A percentile compares a stretch with the other conserved stretches of the same genome.
Evolutionary conservation across 345 rosid genomes (phyloP).

Genomic region (Boechera divaricarpa): DNA sequence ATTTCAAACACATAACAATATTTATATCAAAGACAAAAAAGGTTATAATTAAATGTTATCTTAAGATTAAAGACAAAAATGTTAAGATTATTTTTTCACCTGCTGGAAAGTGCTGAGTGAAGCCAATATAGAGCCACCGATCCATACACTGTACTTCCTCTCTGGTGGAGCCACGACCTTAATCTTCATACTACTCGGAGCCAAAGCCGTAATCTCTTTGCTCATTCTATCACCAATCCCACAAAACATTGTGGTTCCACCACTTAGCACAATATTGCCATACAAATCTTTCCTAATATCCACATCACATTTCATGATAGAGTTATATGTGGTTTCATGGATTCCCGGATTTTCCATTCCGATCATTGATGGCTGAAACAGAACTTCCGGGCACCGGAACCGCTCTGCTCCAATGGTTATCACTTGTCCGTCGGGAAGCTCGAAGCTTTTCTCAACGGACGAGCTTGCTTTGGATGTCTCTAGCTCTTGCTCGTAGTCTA

Average conservation of each 20-base stretch:
- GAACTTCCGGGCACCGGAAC: slow-evolving; percentile 73
- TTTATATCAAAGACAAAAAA: neutral
- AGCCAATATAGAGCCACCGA: slow-evolving; percentile 76
- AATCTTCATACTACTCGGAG: slow-evolving; percentile 76
- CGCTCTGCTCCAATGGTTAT: slow-evolving; percentile 73
- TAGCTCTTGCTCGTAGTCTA: slow-evolving; percentile 70
- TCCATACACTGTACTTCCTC: slow-evolving; percentile 80
- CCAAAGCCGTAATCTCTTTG: slow-evolving; percentile 72
- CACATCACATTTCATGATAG: slow-evolving; percentile 75
- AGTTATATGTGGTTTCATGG: slow-evolving; percentile 74
- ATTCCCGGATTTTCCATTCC: slow-evolving; percentile 78
- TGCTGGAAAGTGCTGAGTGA: slow-evolving; percentile 80
- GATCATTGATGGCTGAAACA: slow-evolving; percentile 70
- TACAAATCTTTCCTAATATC: slow-evolving; percentile 77
- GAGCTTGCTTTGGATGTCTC: slow-evolving; percentile 67
- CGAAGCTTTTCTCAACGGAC: slow-evolving; percentile 69
- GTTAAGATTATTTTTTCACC: slow-evolving; percentile 39
- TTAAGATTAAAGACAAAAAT: neutral
- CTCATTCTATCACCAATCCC: slow-evolving; percentile 82
- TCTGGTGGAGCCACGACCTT: slow-evolving; percentile 83
- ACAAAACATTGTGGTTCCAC: slow-evolving; percentile 75
- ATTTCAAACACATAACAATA: neutral
- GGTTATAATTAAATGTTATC: neutral
- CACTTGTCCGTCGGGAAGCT: slow-evolving; percentile 76
- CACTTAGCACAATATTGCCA: slow-evolving; percentile 73